A percentile compares a stretch with the other conserved stretches of the same genome.
These are phyloP conservation scores for Backusella psychrophila DNA, from an alignment of 192 early-diverging fungal species.

Conservation along the genomic window DNA sequence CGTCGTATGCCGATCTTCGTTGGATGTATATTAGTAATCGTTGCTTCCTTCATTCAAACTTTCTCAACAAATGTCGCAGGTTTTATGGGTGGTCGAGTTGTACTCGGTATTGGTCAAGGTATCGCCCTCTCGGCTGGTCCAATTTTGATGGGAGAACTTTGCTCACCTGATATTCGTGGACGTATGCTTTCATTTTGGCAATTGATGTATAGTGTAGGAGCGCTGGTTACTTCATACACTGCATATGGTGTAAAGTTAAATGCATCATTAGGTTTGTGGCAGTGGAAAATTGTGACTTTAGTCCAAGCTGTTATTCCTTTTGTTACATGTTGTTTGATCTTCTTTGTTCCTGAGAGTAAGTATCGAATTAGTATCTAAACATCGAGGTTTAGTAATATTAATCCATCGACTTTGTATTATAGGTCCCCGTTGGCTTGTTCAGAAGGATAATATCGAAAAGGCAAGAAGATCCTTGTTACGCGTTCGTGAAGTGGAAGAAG, in stretches of 20 bases:
- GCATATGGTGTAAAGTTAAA: constrained; percentile 13
- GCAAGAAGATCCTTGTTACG: constrained; percentile 16
- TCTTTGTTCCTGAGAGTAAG: constrained; percentile 17
- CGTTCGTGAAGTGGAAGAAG: constrained; percentile 15
- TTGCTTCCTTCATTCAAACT: constrained; percentile 16
- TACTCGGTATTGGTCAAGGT: constrained; percentile 21
- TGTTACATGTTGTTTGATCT: constrained; percentile 11
- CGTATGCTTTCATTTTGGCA: constrained; percentile 31
- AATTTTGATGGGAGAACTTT: constrained; percentile 22
- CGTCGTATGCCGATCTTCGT: constrained; percentile 23
- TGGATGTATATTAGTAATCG: constrained; percentile 3
- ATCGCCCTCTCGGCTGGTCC: constrained; percentile 22
- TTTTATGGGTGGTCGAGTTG: constrained; percentile 21
- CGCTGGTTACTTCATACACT: constrained; percentile 19
- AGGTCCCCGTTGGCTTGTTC: constrained; percentile 19
- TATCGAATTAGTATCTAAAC: background rate
- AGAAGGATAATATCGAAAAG: constrained; percentile 5
- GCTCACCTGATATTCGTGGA: constrained; percentile 21
- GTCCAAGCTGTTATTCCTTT: constrained; percentile 14
- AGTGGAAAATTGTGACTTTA: constrained; percentile 18
- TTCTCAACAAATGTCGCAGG: constrained; percentile 22
- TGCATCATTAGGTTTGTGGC: constrained; percentile 11
- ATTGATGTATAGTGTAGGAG: constrained; percentile 21
- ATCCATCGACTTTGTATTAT: background rate
- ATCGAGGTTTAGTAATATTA: background rate